Percentiles rank a stretch among this genome's conserved stretches.
These are phyloP conservation scores for Seminavis robusta DNA, from an alignment of 108 stramenopile genomes.

Conservation along the genomic window DNA sequence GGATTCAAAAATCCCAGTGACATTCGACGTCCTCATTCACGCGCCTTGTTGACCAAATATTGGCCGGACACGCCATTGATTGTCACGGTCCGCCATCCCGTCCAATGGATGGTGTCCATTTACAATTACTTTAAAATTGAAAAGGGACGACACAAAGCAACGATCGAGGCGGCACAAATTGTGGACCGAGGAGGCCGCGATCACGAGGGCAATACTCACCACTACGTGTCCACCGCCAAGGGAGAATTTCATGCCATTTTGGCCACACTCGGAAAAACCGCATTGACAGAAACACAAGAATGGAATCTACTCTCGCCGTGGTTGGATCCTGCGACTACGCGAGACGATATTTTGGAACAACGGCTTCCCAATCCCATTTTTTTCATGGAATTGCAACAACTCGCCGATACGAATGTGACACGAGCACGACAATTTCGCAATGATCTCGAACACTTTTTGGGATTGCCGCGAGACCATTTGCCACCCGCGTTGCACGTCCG, in stretches of 20 bases:
- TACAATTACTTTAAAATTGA: too few species aligned
- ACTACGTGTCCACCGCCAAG: too few species aligned
- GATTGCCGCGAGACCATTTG: too few species aligned
- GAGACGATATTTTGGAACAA: too few species aligned
- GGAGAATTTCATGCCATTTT: constrained; percentile 12
- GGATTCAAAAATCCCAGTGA: constrained; percentile 17
- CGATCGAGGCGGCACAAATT: too few species aligned
- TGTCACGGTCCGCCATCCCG: constrained; percentile 39
- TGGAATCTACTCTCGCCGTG: too few species aligned
- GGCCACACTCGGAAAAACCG: constrained; percentile 20
- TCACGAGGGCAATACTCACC: too few species aligned
- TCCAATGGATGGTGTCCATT: constrained; percentile 34
- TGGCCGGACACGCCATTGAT: constrained; percentile 33
- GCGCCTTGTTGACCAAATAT: constrained; percentile 8
- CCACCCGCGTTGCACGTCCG: too few species aligned
- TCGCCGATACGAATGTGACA: constrained; percentile 4
- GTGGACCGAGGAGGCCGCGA: too few species aligned
- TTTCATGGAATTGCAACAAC: constrained; percentile 15
- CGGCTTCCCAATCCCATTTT: constrained; percentile 31
- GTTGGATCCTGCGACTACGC: too few species aligned
- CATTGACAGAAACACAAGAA: too few species aligned
- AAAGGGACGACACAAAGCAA: too few species aligned
- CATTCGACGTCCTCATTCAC: constrained; percentile 2
- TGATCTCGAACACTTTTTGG: constrained; percentile 18
- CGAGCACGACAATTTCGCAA: constrained; percentile 10